Base-by-base conservation (phyloP, 306 rosid genomes). In the Betula pendula region DNA sequence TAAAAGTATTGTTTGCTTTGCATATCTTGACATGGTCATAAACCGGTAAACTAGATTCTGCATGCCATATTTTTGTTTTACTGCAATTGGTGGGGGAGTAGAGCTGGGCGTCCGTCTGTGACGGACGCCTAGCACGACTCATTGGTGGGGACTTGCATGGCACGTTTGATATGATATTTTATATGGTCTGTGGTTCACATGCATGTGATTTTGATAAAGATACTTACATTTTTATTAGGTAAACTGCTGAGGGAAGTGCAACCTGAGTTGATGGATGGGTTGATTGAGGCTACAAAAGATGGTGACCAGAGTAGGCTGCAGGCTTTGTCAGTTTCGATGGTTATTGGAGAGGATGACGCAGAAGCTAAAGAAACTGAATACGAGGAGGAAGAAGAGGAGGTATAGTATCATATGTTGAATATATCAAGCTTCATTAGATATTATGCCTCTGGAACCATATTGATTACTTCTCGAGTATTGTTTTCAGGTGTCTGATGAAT, bases 231-330 rank as follows among this genome's bases (percentile, higher is more conserved):
- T 77, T 72, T 85, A 68, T 68, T 82, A 83, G 97, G 98, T 76
- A 85, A 96, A 85, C 85, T 92, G 81, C 83, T 92, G 69, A 86
- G 97, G 42, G 89, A 86, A 11, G 96, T 83, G 75, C 83, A 88
- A 59, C 90, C 96, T 1, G 97, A 89, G 66, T 88, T 96, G 81
- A 89, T 96, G 97, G 97, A 92, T 72, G 77, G 77, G 62, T 85
- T 91, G 72, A 87, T 91, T 75, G 84, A 69, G 82, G 94, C 97
- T 67, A 92, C 97, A 35, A 91, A 89, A 82, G 90, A 84, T 44
- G 82, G 91, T 7, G 87, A 92, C 70, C 85, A 87, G 3, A 76
- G 68, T 40, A 92, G 83, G 85, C 88, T 95, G 71, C 92, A 84
- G 75, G 88, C 80, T 62, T 84, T 92, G 79, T 77, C 82, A 59